A percentile compares a stretch with the other conserved stretches of the same genome.
Evolutionary conservation across 805 yeast species (phyloP).

Genomic region (Yamadazyma sp.): DNA sequence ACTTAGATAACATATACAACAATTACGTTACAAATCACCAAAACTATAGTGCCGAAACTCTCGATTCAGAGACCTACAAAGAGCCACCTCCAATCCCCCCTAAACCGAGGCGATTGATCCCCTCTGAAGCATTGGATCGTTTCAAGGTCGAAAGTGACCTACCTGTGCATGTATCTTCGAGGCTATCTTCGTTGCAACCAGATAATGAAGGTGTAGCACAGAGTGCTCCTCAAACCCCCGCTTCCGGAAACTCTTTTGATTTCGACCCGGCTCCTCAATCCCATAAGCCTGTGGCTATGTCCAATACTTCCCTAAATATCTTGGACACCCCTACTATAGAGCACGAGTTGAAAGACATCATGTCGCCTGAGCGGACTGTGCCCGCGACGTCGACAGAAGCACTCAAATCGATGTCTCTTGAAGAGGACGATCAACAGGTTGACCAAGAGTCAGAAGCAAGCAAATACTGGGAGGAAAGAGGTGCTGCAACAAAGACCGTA

Average conservation of each 20-base stretch:
- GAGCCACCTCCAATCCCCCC: slow-evolving; percentile 14
- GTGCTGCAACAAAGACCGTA: slow-evolving; percentile 33
- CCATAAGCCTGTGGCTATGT: slow-evolving; percentile 23
- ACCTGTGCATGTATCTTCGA: slow-evolving; percentile 25
- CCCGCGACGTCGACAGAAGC: slow-evolving; percentile 15
- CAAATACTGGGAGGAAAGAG: slow-evolving; percentile 34
- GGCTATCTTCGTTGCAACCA: slow-evolving; percentile 23
- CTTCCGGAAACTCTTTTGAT: slow-evolving; percentile 32
- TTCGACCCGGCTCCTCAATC: slow-evolving; percentile 20
- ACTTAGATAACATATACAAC: slow-evolving; percentile 28
- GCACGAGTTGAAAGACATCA: slow-evolving; percentile 20
- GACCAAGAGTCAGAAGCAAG: slow-evolving; percentile 6
- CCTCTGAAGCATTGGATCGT: slow-evolving; percentile 8
- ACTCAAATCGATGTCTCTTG: slow-evolving; percentile 10
- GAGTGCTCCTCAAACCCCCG: slow-evolving; percentile 34
- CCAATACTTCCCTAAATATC: slow-evolving; percentile 38
- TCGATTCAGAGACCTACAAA: slow-evolving; percentile 25
- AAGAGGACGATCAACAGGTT: slow-evolving; percentile 5
- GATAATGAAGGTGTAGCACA: slow-evolving; percentile 16
- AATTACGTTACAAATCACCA: slow-evolving; percentile 17
- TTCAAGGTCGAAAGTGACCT: slow-evolving; percentile 5
- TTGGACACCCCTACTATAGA: slow-evolving; percentile 30
- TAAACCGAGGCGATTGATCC: slow-evolving; percentile 10
- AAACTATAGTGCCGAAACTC: slow-evolving; percentile 24
- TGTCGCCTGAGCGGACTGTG: slow-evolving; percentile 13